A percentile compares a stretch with the other conserved stretches of the same genome.
phyloP scores from a whole-genome alignment of 495 filamentous ascomycete species.

The Aspergillus diversus region DNA sequence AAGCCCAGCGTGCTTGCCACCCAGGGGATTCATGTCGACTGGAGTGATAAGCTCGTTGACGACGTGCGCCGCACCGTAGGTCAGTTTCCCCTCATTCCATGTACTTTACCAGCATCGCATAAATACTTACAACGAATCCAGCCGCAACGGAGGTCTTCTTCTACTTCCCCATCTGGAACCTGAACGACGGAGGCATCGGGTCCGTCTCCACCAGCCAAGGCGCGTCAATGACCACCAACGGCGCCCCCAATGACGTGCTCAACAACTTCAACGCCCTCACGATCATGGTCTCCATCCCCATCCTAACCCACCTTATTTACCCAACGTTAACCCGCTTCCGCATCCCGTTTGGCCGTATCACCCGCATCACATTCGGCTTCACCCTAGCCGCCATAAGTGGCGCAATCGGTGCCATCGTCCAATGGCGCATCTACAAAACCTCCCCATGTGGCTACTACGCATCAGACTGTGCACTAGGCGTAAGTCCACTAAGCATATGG shows the following conservation, averaged over 20 bases:
- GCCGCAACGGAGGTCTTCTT: constrained; percentile 58
- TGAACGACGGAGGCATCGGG: constrained; percentile 56
- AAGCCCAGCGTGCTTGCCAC: constrained; percentile 61
- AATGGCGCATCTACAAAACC: constrained; percentile 63
- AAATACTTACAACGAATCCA: neutral
- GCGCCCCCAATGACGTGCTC: constrained; percentile 72
- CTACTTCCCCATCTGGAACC: constrained; percentile 55
- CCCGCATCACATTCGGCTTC: constrained; percentile 69
- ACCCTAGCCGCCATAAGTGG: constrained; percentile 58
- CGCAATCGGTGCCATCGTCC: constrained; percentile 63
- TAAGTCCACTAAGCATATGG: constrained; percentile 57
- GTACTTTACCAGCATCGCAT: neutral
- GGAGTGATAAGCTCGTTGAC: constrained; percentile 54
- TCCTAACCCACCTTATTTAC: constrained; percentile 66
- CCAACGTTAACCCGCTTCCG: constrained; percentile 56
- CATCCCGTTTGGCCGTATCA: constrained; percentile 65
- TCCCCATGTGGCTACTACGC: constrained; percentile 56
- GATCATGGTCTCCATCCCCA: constrained; percentile 66
- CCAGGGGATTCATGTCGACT: constrained; percentile 46
- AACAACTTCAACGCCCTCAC: constrained; percentile 70
- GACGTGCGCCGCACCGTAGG: constrained; percentile 51
- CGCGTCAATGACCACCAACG: constrained; percentile 66
- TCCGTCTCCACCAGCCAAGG: constrained; percentile 53
- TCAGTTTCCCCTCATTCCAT: neutral
- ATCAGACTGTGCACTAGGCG: constrained; percentile 45